Evolutionary conservation across 164 flowering plant species (phyloP), one percentile per base, ranked within the genome.

Genomic region (Litsea cubeba): DNA sequence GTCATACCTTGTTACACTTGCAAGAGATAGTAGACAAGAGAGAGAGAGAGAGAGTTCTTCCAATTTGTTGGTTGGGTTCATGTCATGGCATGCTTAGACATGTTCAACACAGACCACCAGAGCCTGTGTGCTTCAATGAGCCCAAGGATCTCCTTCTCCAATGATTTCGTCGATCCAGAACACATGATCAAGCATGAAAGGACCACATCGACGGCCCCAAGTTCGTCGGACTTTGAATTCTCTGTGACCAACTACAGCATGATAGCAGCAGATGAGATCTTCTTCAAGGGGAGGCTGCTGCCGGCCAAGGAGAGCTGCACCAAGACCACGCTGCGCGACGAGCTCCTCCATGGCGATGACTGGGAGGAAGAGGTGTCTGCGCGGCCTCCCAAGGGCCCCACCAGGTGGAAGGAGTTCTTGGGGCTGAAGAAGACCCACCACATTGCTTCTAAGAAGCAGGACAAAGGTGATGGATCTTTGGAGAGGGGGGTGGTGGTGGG

Each of bases 141-240:
- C 74, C 93, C 95, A 23, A 89, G 97, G 76, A 92, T 92, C 80
- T 92, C 97, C 51, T 92, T 92, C 85, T 92, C 97, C 30, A 89
- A 84, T 77, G 95, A 88, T 75, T 89, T 92, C 71, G 86, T 74
- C 8, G 91, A 86, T 30, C 51, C 46, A 22, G 35, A 35, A 20
- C 87, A 84, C 54, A 72, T 81, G 14, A 77, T 77, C 71, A 86
- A 81, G 74, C 81, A 71, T n/a, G 87, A 90, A 25, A 76, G 76
- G 75, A 82, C 81, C 72, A 80, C 82, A 68, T 88, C 85, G 74
- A 54, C 7, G 60, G 85, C 91, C 7, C 88, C 91, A 0, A 92
- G 79, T 2, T 85, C 95, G 2, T 82, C 91, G 1, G 92, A 91
- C 65, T 93, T 93, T 72, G 94, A 85, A 68, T 93, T 93, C 80